Conservation (phyloP, 1,139 yeast genomes). For the Pichia sp. region DNA sequence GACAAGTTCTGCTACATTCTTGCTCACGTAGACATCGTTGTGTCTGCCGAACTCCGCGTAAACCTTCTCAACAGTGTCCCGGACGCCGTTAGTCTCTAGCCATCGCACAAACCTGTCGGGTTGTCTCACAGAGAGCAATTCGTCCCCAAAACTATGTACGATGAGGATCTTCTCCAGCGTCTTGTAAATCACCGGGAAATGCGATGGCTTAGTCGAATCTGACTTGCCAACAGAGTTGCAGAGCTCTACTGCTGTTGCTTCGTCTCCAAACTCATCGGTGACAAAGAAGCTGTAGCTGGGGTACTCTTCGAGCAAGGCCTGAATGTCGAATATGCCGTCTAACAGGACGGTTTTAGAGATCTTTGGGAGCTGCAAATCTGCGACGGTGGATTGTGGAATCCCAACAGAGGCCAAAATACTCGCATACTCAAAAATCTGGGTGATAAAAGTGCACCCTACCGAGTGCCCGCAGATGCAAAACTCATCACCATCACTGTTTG, state of each 20-base stretch:
- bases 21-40: constrained; percentile 12
- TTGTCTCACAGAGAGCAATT: constrained; percentile 34
- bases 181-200: constrained; percentile 7
- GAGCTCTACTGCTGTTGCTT: constrained; percentile 19
- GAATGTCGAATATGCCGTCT: constrained; percentile 52
- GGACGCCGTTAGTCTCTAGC: constrained; percentile 13
- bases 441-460: constrained; percentile 70
- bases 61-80: not conserved
- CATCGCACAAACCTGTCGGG: constrained; percentile 28
- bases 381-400: not conserved
- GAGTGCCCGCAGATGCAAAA: constrained; percentile 66
- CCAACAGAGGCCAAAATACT: not conserved
- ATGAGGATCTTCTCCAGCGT: constrained; percentile 23
- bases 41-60: constrained; percentile 14
- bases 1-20: constrained; percentile 5
- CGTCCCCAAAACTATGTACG: constrained; percentile 38
- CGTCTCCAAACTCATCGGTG: constrained; percentile 39
- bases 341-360: constrained; percentile 34
- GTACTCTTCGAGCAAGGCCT: constrained; percentile 41
- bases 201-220: not conserved
- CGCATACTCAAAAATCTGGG: constrained; percentile 47
- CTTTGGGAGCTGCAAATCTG: constrained; percentile 16
- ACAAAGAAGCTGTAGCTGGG: constrained; percentile 43
- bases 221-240: constrained; percentile 21
- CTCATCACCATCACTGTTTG: constrained; percentile 15